A percentile compares a stretch with the other conserved stretches of the same genome.
These are phyloP conservation scores for Lenwebbia sp. DNA, from an alignment of 345 rosid species.

Conservation along the genomic window DNA sequence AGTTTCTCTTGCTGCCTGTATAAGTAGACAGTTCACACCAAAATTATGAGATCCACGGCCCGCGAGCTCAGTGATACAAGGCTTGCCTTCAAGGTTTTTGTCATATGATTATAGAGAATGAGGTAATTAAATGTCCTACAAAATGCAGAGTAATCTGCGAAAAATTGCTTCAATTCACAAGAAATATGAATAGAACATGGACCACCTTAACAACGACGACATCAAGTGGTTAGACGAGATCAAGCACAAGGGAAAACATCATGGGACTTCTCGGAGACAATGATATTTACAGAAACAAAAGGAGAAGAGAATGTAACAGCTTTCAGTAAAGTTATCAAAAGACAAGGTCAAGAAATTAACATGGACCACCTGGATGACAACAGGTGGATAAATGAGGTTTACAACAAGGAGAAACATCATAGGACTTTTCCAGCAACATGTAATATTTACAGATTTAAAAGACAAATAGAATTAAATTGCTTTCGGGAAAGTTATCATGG, in stretches of 20 bases:
- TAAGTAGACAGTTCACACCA: neutral
- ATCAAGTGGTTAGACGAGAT: neutral
- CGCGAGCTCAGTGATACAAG: neutral
- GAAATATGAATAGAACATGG: neutral
- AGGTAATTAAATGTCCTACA: neutral
- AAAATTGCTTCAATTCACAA: neutral
- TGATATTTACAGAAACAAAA: neutral
- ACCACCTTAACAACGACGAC: neutral
- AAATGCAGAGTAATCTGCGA: neutral
- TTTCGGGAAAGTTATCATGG: neutral
- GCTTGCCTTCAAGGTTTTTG: neutral
- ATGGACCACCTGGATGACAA: neutral
- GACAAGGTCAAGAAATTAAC: neutral
- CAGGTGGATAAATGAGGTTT: neutral
- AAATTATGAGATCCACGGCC: neutral
- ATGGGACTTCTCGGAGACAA: neutral
- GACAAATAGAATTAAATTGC: neutral
- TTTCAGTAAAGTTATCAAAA: neutral
- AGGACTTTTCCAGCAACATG: neutral
- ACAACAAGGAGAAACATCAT: neutral
- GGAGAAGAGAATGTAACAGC: neutral
- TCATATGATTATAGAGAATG: neutral
- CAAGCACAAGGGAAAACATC: neutral
- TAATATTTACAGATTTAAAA: neutral
- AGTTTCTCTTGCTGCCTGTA: constrained; percentile 76